These are phyloP conservation scores for Candida namnaoensis DNA, from an alignment of 805 yeast species.

Conservation along the genomic window DNA sequence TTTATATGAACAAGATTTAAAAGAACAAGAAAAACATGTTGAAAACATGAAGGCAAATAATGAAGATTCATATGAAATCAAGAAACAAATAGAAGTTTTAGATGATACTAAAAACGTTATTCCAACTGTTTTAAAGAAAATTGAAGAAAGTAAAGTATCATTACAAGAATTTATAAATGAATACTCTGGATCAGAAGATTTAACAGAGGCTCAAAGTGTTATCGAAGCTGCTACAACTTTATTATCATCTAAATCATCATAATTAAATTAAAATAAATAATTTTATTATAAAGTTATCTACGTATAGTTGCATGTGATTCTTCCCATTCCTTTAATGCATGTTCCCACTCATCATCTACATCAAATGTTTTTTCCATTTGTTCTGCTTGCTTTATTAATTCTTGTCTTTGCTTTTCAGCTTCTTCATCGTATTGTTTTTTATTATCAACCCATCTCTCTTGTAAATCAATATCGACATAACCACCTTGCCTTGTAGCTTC, in stretches of 20 bases:
- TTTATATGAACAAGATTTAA: conserved; percentile 50
- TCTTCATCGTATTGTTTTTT: conserved; percentile 69
- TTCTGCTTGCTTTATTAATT: conserved; percentile 31
- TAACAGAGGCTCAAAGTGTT: conserved; percentile 17
- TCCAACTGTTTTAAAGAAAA: conserved; percentile 37
- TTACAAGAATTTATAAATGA: conserved; percentile 30
- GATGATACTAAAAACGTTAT: conserved; percentile 46
- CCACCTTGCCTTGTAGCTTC: conserved; percentile 85
- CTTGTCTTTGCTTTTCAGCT: conserved; percentile 37
- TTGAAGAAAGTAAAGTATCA: conserved; percentile 27
- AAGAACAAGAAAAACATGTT: conserved; percentile 42
- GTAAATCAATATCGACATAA: conserved; percentile 54
- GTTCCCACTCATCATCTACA: conserved; percentile 68
- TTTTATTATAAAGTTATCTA: conserved; percentile 1
- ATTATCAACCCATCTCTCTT: conserved; percentile 91
- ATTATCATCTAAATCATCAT: conserved; percentile 2
- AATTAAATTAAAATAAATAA: no score
- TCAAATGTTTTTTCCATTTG: conserved; percentile 32
- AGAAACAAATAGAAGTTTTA: conserved; percentile 40
- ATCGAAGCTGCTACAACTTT: conserved; percentile 18
- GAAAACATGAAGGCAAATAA: conserved; percentile 33
- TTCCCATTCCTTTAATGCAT: conserved; percentile 53
- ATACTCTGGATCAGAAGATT: conserved; percentile 25
- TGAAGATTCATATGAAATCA: conserved; percentile 60
- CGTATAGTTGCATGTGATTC: conserved; percentile 24